phyloP scores from a whole-genome alignment of 2,329 filamentous ascomycete genomes.

The Sarocladium strictum region DNA sequence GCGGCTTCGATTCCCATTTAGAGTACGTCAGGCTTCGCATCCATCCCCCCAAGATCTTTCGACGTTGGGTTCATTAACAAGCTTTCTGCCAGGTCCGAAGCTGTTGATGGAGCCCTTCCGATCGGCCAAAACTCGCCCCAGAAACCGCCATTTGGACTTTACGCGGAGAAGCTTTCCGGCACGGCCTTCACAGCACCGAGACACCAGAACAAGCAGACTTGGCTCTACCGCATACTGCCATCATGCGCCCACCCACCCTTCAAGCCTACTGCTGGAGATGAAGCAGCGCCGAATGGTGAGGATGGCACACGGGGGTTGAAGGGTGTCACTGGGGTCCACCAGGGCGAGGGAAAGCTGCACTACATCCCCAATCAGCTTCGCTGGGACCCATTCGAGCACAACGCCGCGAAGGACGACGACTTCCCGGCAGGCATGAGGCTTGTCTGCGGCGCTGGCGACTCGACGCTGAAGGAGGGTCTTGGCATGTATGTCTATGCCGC shows the following conservation, averaged over 20 bases:
- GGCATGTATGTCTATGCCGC: conserved; percentile 79
- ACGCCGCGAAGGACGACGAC: conserved; percentile 43
- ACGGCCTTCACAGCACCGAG: conserved; percentile 67
- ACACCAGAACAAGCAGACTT: conserved; percentile 63
- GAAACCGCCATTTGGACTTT: conserved; percentile 70
- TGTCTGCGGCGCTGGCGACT: conserved; percentile 72
- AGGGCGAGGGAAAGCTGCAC: conserved; percentile 18
- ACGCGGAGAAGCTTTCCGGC: conserved; percentile 73
- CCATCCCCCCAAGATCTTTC: not conserved
- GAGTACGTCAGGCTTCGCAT: conserved; percentile 48
- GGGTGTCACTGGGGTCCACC: not conserved
- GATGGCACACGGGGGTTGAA: conserved; percentile 12
- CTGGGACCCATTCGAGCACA: conserved; percentile 75
- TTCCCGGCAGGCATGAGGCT: conserved; percentile 58
- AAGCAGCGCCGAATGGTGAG: conserved; percentile 16
- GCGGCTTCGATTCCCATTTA: conserved; percentile 71
- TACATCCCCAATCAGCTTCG: conserved; percentile 68
- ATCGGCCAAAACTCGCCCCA: conserved; percentile 76
- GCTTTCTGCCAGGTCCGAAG: conserved; percentile 58
- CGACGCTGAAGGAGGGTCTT: conserved; percentile 70
- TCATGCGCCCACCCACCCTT: conserved; percentile 56
- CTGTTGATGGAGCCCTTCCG: conserved; percentile 67
- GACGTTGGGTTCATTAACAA: not conserved
- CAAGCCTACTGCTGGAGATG: conserved; percentile 34
- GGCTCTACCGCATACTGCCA: conserved; percentile 66